Evolutionary conservation across 1,139 yeast species (phyloP), one percentile per base, ranked within the genome.

Genomic region (Diutina siamensis): DNA sequence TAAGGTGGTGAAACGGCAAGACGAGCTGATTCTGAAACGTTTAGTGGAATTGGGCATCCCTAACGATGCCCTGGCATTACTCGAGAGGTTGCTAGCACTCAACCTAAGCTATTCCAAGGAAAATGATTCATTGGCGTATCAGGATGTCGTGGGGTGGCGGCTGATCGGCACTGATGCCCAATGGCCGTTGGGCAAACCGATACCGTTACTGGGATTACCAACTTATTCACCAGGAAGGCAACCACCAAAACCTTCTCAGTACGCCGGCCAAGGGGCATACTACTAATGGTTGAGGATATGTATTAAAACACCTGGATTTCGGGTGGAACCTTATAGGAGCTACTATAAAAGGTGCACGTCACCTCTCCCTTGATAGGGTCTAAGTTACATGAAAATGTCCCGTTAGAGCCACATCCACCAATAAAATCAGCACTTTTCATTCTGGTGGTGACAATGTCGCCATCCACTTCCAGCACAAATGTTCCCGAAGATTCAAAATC

Each of bases 161-260:
- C 72, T 65, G 44, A 60, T 67, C 2, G 57, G 58, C 25, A 57
- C 58, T 33, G 75, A 70, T 48, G 60, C 68, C 7, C 68, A 67
- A 51, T 71, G 76, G 76, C 76, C 76, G 0, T 51, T 67, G 44
- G 75, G 75, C 0, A 56, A 62, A 7, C 59, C 60, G 44, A 65
- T 71, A 7, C 76, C 76, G 3, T 48, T 46, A 17, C 34, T 28
- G 44, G 42, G 21, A 1, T 4, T 40, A 2, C 44, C 44, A 3
- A 17, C 17, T 3, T 40, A 40, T 19, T 3, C 3, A 3, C 42
- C 32, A 3, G 32, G 32, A 22, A 38, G 5, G 17, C 10, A 1
- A 13, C 10, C n/a, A 25, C n/a, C 2, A 22, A 4, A 1, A 10
- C 21, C 1, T 15, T 12, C 4, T 27, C n/a, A 20, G 20, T 38